Base-by-base conservation (phyloP, 169 alveolate genomes). In the Nephromyces sp. region DNA sequence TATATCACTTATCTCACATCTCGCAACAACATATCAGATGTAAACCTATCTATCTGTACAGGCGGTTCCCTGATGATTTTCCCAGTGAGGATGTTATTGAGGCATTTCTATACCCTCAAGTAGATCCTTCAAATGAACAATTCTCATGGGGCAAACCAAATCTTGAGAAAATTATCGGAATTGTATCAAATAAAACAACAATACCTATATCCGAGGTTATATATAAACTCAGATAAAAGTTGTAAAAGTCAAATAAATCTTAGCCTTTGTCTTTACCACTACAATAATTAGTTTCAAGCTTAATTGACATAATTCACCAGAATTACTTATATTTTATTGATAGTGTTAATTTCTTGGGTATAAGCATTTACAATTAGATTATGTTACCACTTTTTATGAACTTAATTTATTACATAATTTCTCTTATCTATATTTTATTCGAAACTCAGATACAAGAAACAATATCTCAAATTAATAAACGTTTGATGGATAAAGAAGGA, bases 11-110 rank as follows among this genome's bases (percentile, higher is more conserved):
- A n/a, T n/a, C n/a, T n/a, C n/a, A n/a, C n/a, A n/a, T n/a, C n/a
- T n/a, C n/a, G n/a, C n/a, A n/a, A n/a, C n/a, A n/a, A n/a, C n/a
- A n/a, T n/a, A n/a, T n/a, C n/a, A n/a, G n/a, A n/a, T n/a, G n/a
- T n/a, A n/a, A n/a, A n/a, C n/a, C n/a, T n/a, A n/a, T n/a, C n/a
- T 43, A 15, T 43, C 25, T 43, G 57, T 43, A 15, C 57, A 43
- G 57, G 57, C 25, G n/a, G 57, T 79, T 79, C 52, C 85, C 85
- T 25, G 53, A 32, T 31, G 82, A 73, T 53, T 79, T 79, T 8
- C 85, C 85, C 6, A 52, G 70, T 0, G 52, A 2, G 3, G 85
- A 74, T 57, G 85, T 79, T 29, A 52, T 78, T 68, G 72, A 72
- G 21, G 77, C 83, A 21, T 34, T 79, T 32, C n/a, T 29, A 2